Percentiles rank a stretch among this genome's conserved stretches.
Conservation (phyloP, 2,329 filamentous ascomycete species). For the Penicillium sp. region DNA sequence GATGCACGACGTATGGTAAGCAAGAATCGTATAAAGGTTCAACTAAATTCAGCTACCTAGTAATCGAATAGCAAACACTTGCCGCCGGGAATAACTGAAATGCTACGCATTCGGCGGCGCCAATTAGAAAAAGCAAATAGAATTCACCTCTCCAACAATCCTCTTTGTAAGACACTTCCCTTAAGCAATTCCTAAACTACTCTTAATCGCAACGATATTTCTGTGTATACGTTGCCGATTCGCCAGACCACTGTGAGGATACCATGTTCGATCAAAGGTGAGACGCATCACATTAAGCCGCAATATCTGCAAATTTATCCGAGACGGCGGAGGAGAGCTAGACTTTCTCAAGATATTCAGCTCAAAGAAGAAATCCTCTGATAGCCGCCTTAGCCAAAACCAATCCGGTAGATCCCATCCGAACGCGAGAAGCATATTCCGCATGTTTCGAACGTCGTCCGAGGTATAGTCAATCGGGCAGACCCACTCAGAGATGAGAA, state of each 20-base stretch:
- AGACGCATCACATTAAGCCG: constrained; percentile 7
- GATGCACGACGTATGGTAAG: too few relatives aligned
- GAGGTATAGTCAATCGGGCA: constrained; percentile 1
- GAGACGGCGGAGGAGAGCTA: not conserved
- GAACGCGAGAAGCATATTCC: constrained; percentile 6
- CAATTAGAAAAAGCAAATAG: not conserved
- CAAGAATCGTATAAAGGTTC: too few relatives aligned
- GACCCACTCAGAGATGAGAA: constrained; percentile 2
- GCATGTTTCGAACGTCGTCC: not conserved
- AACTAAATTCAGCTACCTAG: too few relatives aligned
- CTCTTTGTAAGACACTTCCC: not conserved
- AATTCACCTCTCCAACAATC: not conserved
- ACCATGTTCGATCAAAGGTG: constrained; percentile 1
- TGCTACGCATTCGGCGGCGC: too few relatives aligned
- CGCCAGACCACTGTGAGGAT: not conserved
- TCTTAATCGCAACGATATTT: not conserved
- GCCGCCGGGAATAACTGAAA: too few relatives aligned
- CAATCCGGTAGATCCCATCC: constrained; percentile 1
- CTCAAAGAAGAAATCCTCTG: constrained; percentile 4
- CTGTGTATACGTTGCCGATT: not conserved
- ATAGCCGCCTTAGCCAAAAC: constrained; percentile 2
- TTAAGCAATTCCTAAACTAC: not conserved
- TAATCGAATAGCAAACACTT: too few relatives aligned
- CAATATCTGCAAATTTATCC: constrained; percentile 1
- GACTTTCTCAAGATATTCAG: not conserved